These are phyloP conservation scores for Cryphonectria japonica DNA, from an alignment of 2,329 filamentous ascomycete species.

Conservation along the genomic window DNA sequence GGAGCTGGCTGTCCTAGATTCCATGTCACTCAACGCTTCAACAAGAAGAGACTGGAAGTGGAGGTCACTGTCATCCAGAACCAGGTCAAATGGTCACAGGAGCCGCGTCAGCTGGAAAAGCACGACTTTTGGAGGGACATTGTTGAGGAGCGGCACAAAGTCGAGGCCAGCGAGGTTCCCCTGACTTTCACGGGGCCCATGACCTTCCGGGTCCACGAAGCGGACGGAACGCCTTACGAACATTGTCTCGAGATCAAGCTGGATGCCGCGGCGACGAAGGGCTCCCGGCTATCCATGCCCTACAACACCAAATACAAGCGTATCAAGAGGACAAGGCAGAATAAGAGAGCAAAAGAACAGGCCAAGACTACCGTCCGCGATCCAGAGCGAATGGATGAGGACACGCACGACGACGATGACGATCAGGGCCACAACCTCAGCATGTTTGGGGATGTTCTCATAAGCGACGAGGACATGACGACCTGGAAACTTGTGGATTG, in stretches of 20 bases:
- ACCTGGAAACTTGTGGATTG: conserved; percentile 89
- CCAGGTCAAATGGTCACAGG: conserved; percentile 60
- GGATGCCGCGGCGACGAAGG: conserved; percentile 66
- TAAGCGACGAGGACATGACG: conserved; percentile 76
- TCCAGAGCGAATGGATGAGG: conserved; percentile 55
- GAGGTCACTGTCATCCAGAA: conserved; percentile 87
- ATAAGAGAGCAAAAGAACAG: conserved; percentile 72
- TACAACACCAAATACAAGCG: conserved; percentile 99
- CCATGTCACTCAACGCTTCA: conserved; percentile 85
- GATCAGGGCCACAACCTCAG: conserved; percentile 69
- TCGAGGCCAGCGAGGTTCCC: conserved; percentile 71
- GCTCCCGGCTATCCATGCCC: conserved; percentile 84
- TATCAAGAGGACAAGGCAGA: conserved; percentile 76
- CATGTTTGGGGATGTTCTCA: conserved; percentile 88
- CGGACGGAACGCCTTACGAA: conserved; percentile 96
- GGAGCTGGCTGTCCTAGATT: conserved; percentile 89
- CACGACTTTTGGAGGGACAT: conserved; percentile 82
- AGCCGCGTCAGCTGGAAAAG: conserved; percentile 63
- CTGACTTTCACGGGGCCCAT: conserved; percentile 93
- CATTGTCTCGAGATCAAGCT: conserved; percentile 97
- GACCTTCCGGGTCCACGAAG: conserved; percentile 97
- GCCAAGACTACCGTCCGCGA: conserved; percentile 59
- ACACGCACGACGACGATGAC: conserved; percentile 70
- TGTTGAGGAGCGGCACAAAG: conserved; percentile 73
- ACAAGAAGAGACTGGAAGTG: conserved; percentile 95